Conservation (phyloP, 352 stramenopile genomes). For the Phytophthora quininea region DNA sequence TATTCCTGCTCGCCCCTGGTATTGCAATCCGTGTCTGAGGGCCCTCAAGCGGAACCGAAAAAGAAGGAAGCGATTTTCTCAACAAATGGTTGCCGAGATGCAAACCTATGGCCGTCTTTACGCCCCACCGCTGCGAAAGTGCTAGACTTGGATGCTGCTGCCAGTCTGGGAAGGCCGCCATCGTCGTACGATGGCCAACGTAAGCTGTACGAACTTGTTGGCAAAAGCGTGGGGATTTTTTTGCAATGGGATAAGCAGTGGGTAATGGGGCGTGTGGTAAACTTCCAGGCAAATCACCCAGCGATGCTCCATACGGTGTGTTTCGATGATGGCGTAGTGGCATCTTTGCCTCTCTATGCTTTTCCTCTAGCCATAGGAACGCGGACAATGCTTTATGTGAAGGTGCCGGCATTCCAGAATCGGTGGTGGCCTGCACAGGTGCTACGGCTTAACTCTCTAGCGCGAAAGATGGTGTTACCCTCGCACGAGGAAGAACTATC, state of each 20-base stretch:
- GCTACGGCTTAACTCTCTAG: slow-evolving; percentile 67
- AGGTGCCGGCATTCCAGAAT: slow-evolving; percentile 62
- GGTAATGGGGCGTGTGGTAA: slow-evolving; percentile 69
- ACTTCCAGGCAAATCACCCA: slow-evolving; percentile 59
- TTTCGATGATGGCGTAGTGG: slow-evolving; percentile 75
- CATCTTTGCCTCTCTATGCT: slow-evolving; percentile 66
- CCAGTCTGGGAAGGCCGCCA: slow-evolving; percentile 55
- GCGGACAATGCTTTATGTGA: slow-evolving; percentile 68
- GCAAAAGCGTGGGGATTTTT: slow-evolving; percentile 70
- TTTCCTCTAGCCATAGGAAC: slow-evolving; percentile 78
- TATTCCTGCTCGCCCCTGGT: slow-evolving; percentile 72
- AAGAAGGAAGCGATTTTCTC: slow-evolving; percentile 80
- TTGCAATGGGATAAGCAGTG: slow-evolving; percentile 83
- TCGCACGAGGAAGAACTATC: slow-evolving; percentile 40
- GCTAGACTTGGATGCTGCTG: slow-evolving; percentile 48
- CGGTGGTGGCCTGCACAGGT: slow-evolving; percentile 81
- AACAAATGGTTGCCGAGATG: slow-evolving; percentile 88
- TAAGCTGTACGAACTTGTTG: slow-evolving; percentile 64
- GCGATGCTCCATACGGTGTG: slow-evolving; percentile 63
- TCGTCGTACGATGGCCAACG: slow-evolving; percentile 51
- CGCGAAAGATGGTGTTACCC: slow-evolving; percentile 50
- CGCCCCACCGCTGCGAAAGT: slow-evolving; percentile 71
- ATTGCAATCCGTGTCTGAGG: slow-evolving; percentile 66
- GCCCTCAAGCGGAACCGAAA: slow-evolving; percentile 81
- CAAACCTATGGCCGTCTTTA: slow-evolving; percentile 75